Evolutionary conservation across 441 rosid species (phyloP).

Genomic region (Codiaeum variegatum): DNA sequence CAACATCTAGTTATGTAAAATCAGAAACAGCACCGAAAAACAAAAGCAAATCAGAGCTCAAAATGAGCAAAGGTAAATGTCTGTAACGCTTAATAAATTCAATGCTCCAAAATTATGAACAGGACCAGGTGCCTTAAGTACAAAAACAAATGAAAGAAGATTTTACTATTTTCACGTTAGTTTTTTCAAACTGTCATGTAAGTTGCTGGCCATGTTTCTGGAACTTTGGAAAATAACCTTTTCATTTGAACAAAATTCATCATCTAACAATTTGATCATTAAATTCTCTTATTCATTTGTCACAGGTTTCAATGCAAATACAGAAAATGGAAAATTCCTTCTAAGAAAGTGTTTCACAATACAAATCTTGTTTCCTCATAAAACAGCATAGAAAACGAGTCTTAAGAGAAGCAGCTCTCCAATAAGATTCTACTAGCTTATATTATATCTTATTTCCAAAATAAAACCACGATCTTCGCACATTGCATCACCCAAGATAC

Average conservation of each 20-base stretch:
- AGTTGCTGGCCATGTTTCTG: neutral
- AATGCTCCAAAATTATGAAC: no score
- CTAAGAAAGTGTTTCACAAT: neutral
- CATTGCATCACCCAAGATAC: constrained; percentile 5
- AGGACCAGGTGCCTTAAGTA: neutral
- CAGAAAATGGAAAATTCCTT: neutral
- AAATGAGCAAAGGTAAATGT: neutral
- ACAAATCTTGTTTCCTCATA: neutral
- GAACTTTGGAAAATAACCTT: neutral
- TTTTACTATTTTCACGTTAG: neutral
- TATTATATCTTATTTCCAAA: neutral
- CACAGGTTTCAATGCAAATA: neutral
- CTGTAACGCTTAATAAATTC: neutral
- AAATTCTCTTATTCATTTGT: neutral
- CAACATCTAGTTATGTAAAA: neutral
- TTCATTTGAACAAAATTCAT: neutral
- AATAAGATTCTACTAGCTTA: neutral
- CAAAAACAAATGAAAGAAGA: neutral
- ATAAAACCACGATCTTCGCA: neutral
- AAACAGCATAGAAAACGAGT: neutral
- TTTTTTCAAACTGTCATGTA: no score
- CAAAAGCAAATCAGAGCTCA: neutral
- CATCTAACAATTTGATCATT: neutral
- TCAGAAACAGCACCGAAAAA: neutral
- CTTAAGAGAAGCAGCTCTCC: neutral